Evolutionary conservation across 2,329 filamentous ascomycete species (phyloP).

Genomic region (Fusarium pilosicola): DNA sequence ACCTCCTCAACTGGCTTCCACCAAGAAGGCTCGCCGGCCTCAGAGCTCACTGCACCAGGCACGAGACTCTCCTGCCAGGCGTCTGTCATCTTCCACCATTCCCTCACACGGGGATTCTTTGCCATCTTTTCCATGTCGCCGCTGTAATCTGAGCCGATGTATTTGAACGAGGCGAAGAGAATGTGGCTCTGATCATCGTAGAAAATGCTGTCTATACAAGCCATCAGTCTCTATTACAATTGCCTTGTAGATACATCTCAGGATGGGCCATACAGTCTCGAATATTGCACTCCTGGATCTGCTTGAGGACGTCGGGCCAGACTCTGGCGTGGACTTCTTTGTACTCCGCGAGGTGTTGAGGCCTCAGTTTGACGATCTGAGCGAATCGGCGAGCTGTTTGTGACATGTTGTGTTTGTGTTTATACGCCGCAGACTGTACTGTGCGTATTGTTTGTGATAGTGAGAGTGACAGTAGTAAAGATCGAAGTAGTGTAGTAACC

Average conservation of each 20-base stretch:
- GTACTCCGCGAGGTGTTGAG: conserved; percentile 73
- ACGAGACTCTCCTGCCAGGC: conserved; percentile 75
- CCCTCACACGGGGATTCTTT: conserved; percentile 75
- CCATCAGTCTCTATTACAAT: not conserved
- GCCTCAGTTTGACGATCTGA: conserved; percentile 78
- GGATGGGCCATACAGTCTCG: conserved; percentile 67
- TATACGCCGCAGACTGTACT: not conserved
- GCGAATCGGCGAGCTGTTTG: conserved; percentile 67
- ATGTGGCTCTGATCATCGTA: conserved; percentile 70
- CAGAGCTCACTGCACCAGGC: conserved; percentile 66
- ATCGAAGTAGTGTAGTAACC: not conserved
- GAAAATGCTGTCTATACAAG: conserved; percentile 75
- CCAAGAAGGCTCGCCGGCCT: conserved; percentile 70
- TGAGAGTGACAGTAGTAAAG: not conserved
- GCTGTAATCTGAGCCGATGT: conserved; percentile 76
- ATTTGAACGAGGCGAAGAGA: conserved; percentile 82
- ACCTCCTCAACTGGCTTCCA: conserved; percentile 77
- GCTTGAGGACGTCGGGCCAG: conserved; percentile 80
- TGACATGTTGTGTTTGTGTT: conserved; percentile 21
- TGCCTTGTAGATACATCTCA: not conserved
- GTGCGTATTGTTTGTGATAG: not conserved
- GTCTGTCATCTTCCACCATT: conserved; percentile 87
- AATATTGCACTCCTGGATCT: conserved; percentile 81
- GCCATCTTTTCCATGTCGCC: conserved; percentile 82
- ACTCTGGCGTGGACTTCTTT: conserved; percentile 78